Conservation (phyloP, 495 filamentous ascomycete species). For the Aspergillus sclerotioniger region DNA sequence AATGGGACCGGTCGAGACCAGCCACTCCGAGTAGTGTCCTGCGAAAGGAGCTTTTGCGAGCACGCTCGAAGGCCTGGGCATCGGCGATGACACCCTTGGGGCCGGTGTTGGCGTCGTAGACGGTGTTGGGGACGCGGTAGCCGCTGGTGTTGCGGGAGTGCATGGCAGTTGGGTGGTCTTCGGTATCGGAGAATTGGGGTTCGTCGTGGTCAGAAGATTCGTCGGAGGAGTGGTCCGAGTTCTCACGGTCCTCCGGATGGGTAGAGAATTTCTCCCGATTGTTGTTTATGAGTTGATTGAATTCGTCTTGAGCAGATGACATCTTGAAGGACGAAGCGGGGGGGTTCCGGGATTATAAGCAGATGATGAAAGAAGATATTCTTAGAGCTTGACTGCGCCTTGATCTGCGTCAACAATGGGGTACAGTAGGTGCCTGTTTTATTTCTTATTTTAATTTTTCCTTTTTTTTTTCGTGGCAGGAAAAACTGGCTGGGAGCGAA, state of each 20-base stretch:
- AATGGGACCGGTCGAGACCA: slow-evolving; percentile 26
- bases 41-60: slow-evolving; percentile 63
- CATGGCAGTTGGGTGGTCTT: slow-evolving; percentile 41
- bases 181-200: slow-evolving; percentile 54
- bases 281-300: slow-evolving; percentile 66
- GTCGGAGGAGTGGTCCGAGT: slow-evolving; percentile 51
- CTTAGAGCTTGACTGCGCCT: slow-evolving; percentile 8
- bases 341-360: slow-evolving; percentile 20
- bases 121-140: slow-evolving; percentile 55
- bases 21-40: slow-evolving; percentile 43
- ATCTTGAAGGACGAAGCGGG: slow-evolving; percentile 42
- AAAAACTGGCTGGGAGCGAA: not conserved
- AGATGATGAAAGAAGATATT: slow-evolving; percentile 1
- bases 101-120: slow-evolving; percentile 84
- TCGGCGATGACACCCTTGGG: slow-evolving; percentile 99
- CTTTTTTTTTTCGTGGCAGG: slow-evolving; percentile 6
- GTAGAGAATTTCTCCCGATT: slow-evolving; percentile 40
- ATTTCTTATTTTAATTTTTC: slow-evolving; percentile 11
- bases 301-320: slow-evolving; percentile 80
- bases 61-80: slow-evolving; percentile 83
- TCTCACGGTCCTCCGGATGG: slow-evolving; percentile 60
- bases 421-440: slow-evolving; percentile 4
- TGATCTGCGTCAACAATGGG: slow-evolving; percentile 10
- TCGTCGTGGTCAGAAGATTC: slow-evolving; percentile 54
- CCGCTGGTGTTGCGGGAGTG: slow-evolving; percentile 39